These are phyloP conservation scores for Herpetomonas muscarum DNA, from an alignment of 208 protist genomes.

Conservation along the genomic window DNA sequence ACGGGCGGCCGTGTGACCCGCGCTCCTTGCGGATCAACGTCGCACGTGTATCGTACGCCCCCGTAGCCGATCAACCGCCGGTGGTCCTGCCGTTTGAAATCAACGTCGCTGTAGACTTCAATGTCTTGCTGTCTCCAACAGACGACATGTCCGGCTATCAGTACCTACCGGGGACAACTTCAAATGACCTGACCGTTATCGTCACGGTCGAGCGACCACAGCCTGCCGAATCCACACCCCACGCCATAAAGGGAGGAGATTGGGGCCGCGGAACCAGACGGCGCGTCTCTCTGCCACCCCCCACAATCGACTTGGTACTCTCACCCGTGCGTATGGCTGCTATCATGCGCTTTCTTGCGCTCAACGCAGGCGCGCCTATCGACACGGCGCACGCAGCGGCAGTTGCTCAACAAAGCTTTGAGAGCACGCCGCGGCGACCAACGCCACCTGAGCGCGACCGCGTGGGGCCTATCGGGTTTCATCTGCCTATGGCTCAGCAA, in stretches of 20 bases:
- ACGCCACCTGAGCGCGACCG: too few species aligned
- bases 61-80: not conserved
- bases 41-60: not conserved
- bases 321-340: slow-evolving; percentile 2
- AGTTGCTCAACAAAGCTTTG: too few species aligned
- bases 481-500: too few species aligned
- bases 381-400: not conserved
- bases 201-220: slow-evolving; percentile 1
- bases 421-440: too few species aligned
- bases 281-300: not conserved
- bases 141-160: slow-evolving; percentile 3
- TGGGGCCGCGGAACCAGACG: too few species aligned
- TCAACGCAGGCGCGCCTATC: slow-evolving; percentile 3
- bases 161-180: not conserved
- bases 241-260: too few species aligned
- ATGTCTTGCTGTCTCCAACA: slow-evolving; percentile 11
- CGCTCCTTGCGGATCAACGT: too few species aligned
- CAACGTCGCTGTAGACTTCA: slow-evolving; percentile 13
- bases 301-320: not conserved
- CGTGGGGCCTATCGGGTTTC: too few species aligned
- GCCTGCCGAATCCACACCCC: too few species aligned
- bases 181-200: slow-evolving; percentile 6
- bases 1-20: too few species aligned
- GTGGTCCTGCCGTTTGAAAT: slow-evolving; percentile 1
- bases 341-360: slow-evolving; percentile 1